These are phyloP conservation scores for Fusarium brevicatenulatum DNA, from an alignment of 2,329 filamentous ascomycete genomes.

Conservation along the genomic window DNA sequence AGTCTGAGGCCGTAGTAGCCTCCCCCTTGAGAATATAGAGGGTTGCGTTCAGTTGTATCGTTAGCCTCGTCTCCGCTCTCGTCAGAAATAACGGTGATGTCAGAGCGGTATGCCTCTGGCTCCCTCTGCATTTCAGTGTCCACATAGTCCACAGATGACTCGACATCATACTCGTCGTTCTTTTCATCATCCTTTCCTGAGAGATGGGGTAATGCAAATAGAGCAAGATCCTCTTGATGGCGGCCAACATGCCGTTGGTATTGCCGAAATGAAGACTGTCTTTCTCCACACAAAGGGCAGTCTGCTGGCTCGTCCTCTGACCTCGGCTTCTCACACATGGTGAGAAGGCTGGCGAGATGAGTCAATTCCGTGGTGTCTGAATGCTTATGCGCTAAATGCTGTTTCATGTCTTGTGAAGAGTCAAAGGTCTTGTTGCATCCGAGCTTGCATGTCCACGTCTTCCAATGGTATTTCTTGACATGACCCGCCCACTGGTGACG, in stretches of 20 bases:
- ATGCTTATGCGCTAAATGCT: neutral
- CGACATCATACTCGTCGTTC: too few relatives aligned
- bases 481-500: neutral
- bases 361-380: fast-evolving
- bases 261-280: fast-evolving
- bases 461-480: neutral
- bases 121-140: too few relatives aligned
- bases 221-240: conserved; percentile 9
- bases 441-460: neutral
- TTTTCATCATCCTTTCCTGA: too few relatives aligned
- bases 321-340: neutral
- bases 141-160: too few relatives aligned
- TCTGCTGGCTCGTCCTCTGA: fast-evolving
- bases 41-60: too few relatives aligned
- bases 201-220: neutral
- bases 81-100: too few relatives aligned
- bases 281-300: neutral
- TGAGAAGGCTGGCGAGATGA: fast-evolving
- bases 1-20: too few relatives aligned
- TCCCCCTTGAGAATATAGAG: too few relatives aligned
- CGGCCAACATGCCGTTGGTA: neutral
- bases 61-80: fast-evolving
- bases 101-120: too few relatives aligned
- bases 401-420: fast-evolving
- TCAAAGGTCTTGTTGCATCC: neutral